Evolutionary conservation across 805 yeast species (phyloP), one percentile per base, ranked within the genome.

Genomic region (Candida xiaguanensis): DNA sequence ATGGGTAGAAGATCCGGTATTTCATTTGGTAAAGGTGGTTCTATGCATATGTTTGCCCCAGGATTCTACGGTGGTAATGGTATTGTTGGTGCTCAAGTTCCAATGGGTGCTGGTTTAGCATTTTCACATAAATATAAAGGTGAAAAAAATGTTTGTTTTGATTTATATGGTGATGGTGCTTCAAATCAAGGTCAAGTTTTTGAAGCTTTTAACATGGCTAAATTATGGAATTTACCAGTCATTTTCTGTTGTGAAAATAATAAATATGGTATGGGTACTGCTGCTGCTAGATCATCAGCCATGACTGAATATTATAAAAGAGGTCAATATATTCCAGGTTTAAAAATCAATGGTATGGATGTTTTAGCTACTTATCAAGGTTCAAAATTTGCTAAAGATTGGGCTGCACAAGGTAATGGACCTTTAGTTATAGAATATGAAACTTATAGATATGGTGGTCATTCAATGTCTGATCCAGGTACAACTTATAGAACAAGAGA

Each of bases 401-500:
- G 95, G 96, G 75, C 86, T 66, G 75, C 85, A 47, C 72, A 82
- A 45, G 96, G 96, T 60, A 90, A 91, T 60, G 99, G 98, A 50
- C 99, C 99, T 49, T 70, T 93, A 53, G 96, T 93, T 39, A 62
- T 93, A 53, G 99, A 93, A 77, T 93, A 85, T 72, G 97, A 90
- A 75, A 93, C 99, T 55, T 93, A 93, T 75, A 85, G 99, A 78
- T 93, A 93, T 67, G 98, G 98, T 76, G 99, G 99, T 68, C 99
- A 93, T 81, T 93, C 99, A 54, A 93, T 93, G 98, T 91, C 98
- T 53, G 99, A 93, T 73, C 99, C 99, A 59, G 99, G 99, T 78
- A 93, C 99, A 67, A 93, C 99, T 52, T 93, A 93, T 83, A 85
- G 99, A 81, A 93, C 99, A 63, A 90, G 99, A 77, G 99, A 93